A percentile compares a stretch with the other conserved stretches of the same genome.
phyloP scores from a whole-genome alignment of 1,284 basidiomycete species.

The Ustilago xerochloae region DNA sequence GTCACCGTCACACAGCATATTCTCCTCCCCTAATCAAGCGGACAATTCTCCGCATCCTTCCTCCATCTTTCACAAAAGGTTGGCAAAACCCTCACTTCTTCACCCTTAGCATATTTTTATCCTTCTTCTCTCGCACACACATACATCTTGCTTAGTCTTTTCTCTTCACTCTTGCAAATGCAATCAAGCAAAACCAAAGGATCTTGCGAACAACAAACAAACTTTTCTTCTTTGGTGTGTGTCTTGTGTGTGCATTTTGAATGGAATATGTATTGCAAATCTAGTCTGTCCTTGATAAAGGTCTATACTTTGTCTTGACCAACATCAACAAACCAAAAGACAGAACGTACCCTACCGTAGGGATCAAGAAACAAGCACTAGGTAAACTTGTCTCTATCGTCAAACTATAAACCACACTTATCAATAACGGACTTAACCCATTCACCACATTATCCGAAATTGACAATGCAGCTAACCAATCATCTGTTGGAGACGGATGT shows the following conservation, averaged over 20 bases:
- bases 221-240: neutral
- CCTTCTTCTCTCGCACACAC: no score
- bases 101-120: conserved; percentile 9
- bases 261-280: neutral
- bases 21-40: conserved; percentile 10
- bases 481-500: conserved; percentile 38
- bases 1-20: conserved; percentile 1
- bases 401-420: conserved; percentile 44
- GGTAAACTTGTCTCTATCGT: conserved; percentile 40
- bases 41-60: conserved; percentile 5
- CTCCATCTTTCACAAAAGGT: conserved; percentile 14
- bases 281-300: no score
- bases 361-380: conserved; percentile 44
- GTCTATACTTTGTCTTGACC: no score
- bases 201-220: conserved; percentile 30
- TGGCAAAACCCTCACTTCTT: conserved; percentile 17
- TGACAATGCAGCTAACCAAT: conserved; percentile 41
- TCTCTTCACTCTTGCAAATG: conserved; percentile 29
- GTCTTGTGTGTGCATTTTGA: no score
- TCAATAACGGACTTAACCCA: conserved; percentile 34
- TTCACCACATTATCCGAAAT: conserved; percentile 46
- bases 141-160: conserved; percentile 31
- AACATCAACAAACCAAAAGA: conserved; percentile 29
- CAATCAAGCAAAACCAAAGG: conserved; percentile 38
- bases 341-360: conserved; percentile 27